A percentile compares a stretch with the other conserved stretches of the same genome.
phyloP scores from a whole-genome alignment of 2,329 filamentous ascomycete species.

The Exophiala phaeomuriformis region DNA sequence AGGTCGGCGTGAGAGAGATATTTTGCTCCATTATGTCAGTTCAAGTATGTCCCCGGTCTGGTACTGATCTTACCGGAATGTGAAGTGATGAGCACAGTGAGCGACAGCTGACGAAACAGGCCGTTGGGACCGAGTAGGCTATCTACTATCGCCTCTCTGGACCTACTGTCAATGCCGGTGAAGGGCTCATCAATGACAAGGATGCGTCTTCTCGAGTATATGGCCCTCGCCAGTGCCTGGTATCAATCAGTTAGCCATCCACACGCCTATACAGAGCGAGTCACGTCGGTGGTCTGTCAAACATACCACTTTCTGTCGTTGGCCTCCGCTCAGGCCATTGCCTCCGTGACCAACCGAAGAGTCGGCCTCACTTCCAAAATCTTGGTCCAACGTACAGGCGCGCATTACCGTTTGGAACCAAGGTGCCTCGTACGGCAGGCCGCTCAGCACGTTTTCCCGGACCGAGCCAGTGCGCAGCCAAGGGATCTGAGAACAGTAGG shows the following conservation, averaged over 20 bases:
- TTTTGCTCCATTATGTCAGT: too few species aligned
- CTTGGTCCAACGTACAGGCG: conserved; percentile 26
- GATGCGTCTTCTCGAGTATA: conserved; percentile 44
- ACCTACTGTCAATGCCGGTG: conserved; percentile 45
- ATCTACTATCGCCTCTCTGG: conserved; percentile 44
- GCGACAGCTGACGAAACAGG: conserved; percentile 36
- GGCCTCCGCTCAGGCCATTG: conserved; percentile 29
- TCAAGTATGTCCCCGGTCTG: conserved; percentile 28
- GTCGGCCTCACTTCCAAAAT: conserved; percentile 26
- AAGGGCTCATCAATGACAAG: conserved; percentile 48
- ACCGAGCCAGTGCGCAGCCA: conserved; percentile 26
- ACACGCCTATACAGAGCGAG: not conserved
- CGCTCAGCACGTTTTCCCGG: conserved; percentile 9
- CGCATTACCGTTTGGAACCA: conserved; percentile 30
- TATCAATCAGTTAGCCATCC: not conserved
- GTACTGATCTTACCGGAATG: conserved; percentile 12
- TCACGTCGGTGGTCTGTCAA: not conserved
- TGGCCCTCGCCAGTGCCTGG: conserved; percentile 44
- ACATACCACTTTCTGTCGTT: conserved; percentile 25
- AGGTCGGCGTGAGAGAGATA: conserved; percentile 37
- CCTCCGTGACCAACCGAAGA: conserved; percentile 27
- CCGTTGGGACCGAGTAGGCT: conserved; percentile 42
- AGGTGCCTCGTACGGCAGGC: conserved; percentile 10
- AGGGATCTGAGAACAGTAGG: conserved; percentile 14
- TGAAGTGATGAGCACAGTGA: conserved; percentile 35